A percentile compares a stretch with the other conserved stretches of the same genome.
phyloP scores from a whole-genome alignment of 306 rosid genomes.

The Clitoria ternatea region DNA sequence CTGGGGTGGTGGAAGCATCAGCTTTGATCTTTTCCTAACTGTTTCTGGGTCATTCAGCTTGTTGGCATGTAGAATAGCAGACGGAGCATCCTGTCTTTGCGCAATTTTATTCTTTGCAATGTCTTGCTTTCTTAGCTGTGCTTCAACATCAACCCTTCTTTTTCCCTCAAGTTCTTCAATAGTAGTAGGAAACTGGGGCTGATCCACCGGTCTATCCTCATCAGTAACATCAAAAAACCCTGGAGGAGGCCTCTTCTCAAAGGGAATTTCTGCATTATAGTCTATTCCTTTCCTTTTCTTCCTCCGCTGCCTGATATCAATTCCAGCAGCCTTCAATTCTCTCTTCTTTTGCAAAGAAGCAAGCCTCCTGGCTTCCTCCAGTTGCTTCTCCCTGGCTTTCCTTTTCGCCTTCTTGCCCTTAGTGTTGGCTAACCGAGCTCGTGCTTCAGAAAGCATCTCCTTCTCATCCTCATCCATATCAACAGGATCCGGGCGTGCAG shows the following conservation, averaged over 20 bases:
- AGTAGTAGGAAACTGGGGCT: conserved; percentile 72
- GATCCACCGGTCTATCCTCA: conserved; percentile 76
- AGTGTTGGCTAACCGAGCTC: conserved; percentile 91
- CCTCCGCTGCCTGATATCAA: conserved; percentile 79
- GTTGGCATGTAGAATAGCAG: conserved; percentile 86
- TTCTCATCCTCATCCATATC: conserved; percentile 99
- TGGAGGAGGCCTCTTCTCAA: conserved; percentile 93
- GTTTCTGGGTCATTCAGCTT: conserved; percentile 92
- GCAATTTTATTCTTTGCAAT: conserved; percentile 83
- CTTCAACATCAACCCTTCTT: conserved; percentile 74
- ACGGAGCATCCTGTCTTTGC: conserved; percentile 85
- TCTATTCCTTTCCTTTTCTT: conserved; percentile 92
- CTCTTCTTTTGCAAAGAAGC: conserved; percentile 97
- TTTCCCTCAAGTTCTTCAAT: conserved; percentile 96
- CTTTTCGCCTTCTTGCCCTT: conserved; percentile 93
- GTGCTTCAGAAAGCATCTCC: conserved; percentile 97
- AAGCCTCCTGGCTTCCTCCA: conserved; percentile 95
- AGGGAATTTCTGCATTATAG: conserved; percentile 88
- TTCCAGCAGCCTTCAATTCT: conserved; percentile 94
- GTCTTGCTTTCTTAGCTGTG: conserved; percentile 85
- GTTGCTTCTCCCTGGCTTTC: conserved; percentile 95
- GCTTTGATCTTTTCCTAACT: conserved; percentile 84
- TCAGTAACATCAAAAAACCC: conserved; percentile 82
- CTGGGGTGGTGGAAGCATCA: conserved; percentile 96
- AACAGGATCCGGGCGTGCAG: conserved; percentile 96